Evolutionary conservation across 257 asterid genomes (phyloP), one percentile per base, ranked within the genome.

Genomic region (Solanum chiquidenum): DNA sequence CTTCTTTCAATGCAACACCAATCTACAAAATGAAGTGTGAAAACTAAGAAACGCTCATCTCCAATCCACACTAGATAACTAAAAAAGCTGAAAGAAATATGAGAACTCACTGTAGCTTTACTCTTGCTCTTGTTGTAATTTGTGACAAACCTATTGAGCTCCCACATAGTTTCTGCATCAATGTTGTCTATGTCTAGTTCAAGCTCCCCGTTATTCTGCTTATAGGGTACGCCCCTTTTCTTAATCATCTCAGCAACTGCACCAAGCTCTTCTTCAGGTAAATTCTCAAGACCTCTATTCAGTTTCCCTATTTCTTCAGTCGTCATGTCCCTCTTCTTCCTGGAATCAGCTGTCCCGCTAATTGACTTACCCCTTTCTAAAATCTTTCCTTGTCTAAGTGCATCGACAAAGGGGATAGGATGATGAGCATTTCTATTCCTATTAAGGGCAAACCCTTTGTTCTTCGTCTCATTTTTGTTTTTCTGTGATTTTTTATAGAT

Each of bases 161-260:
- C 99, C 99, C 99, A 96, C 29, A 96, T 94, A 4, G 99, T 95
- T 92, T 96, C 99, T 27, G 96, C 90, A 85, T 96, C 98, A 64
- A 96, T 98, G 72, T 80, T 92, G 90, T 95, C 98, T 83, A 96
- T 95, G 92, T 96, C 99, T 58, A 96, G 97, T 94, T 95, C 98
- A 82, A 96, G 92, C 94, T 96, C 99, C 89, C 94, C 98, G 88
- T 92, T 94, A 83, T 92, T 90, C 83, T 94, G 98, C 87, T 93
- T 93, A 84, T 94, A 87, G n/a, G 95, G 89, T 23, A 95, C 87
- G 87, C 90, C 95, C 91, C 98, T 93, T 92, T 88, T 95, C 91
- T 94, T 95, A 86, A 96, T 93, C 88, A 96, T 95, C 93, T 96
- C 98, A 89, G 94, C 89, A 71, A 95, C 91, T 55, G 96, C 93